phyloP scores from a whole-genome alignment of 2,329 filamentous ascomycete genomes.

The Acarospora socialis region DNA sequence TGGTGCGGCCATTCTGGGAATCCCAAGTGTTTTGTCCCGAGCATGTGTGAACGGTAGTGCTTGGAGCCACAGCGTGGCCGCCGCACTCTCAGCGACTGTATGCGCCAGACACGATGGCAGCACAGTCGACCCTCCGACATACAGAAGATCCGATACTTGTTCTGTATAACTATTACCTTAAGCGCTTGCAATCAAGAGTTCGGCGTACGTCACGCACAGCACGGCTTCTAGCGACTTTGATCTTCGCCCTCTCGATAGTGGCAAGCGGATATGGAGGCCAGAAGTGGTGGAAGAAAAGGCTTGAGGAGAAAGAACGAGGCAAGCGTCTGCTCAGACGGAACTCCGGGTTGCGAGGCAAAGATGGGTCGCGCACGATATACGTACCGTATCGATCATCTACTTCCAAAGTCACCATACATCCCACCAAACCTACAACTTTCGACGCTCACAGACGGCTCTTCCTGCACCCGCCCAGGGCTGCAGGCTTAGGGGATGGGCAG shows the following conservation, averaged over 20 bases:
- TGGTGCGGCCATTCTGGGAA: no score
- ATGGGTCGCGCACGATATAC: slow-evolving; percentile 87
- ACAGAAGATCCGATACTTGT: slow-evolving; percentile 30
- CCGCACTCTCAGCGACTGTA: no score
- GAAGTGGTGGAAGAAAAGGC: slow-evolving; percentile 58
- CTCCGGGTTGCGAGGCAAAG: slow-evolving; percentile 84
- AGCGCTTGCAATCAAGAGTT: slow-evolving; percentile 36
- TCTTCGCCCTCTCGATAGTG: slow-evolving; percentile 65
- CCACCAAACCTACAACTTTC: slow-evolving; percentile 85
- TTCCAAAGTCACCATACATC: slow-evolving; percentile 78
- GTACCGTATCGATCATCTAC: slow-evolving; percentile 82
- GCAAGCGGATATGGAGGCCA: slow-evolving; percentile 64
- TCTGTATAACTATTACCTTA: slow-evolving; percentile 35
- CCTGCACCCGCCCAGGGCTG: slow-evolving; percentile 73
- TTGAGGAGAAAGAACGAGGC: slow-evolving; percentile 69
- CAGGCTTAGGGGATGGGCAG: slow-evolving; percentile 56
- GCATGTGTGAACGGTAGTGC: no score
- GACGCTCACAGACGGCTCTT: slow-evolving; percentile 91
- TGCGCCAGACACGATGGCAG: no score
- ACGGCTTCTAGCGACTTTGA: slow-evolving; percentile 60
- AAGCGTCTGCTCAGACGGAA: slow-evolving; percentile 73
- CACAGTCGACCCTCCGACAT: slow-evolving; percentile 21
- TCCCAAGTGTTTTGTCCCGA: no score
- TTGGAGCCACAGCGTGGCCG: no score
- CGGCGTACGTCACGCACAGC: slow-evolving; percentile 54